These are phyloP conservation scores for Alternaria sp. DNA, from an alignment of 2,329 filamentous ascomycete genomes.

Conservation along the genomic window DNA sequence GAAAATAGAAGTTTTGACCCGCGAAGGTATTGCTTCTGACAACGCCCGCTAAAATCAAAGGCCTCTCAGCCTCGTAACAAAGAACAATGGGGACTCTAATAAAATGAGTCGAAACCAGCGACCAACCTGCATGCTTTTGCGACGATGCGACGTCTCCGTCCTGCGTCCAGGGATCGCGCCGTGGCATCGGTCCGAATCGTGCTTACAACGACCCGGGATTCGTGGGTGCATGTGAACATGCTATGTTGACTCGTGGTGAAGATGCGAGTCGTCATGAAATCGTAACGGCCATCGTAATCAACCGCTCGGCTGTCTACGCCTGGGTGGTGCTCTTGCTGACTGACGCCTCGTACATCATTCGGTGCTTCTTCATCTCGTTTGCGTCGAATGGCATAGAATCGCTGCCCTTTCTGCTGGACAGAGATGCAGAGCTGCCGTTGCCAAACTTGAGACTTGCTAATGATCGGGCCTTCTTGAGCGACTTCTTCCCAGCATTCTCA, in stretches of 20 bases:
- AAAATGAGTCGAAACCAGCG: conserved; percentile 7
- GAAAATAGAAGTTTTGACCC: conserved; percentile 37
- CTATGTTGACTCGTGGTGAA: conserved; percentile 26
- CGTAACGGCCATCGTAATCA: conserved; percentile 20
- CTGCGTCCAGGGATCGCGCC: conserved; percentile 7
- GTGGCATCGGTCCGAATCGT: conserved; percentile 11
- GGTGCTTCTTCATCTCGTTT: conserved; percentile 50
- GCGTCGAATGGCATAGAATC: conserved; percentile 46
- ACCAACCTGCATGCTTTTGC: not conserved
- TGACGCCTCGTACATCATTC: conserved; percentile 46
- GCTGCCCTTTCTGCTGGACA: conserved; percentile 46
- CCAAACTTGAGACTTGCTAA: conserved; percentile 42
- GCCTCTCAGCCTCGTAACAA: conserved; percentile 12
- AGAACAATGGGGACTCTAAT: conserved; percentile 19
- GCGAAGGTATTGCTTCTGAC: conserved; percentile 34
- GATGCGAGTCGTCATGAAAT: conserved; percentile 27
- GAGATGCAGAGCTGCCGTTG: conserved; percentile 44
- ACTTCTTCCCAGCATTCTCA: conserved; percentile 44
- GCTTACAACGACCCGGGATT: conserved; percentile 3
- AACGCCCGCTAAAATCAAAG: conserved; percentile 36
- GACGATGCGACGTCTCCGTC: conserved; percentile 5
- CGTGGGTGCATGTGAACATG: conserved; percentile 17
- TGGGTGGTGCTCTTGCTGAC: conserved; percentile 21
- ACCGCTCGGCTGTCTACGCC: conserved; percentile 8
- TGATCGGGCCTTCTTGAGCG: conserved; percentile 50